Percentiles rank a stretch among this genome's conserved stretches.
Evolutionary conservation across 371 early-diverging fungal species (phyloP).

Genomic region (Mucor indicus): DNA sequence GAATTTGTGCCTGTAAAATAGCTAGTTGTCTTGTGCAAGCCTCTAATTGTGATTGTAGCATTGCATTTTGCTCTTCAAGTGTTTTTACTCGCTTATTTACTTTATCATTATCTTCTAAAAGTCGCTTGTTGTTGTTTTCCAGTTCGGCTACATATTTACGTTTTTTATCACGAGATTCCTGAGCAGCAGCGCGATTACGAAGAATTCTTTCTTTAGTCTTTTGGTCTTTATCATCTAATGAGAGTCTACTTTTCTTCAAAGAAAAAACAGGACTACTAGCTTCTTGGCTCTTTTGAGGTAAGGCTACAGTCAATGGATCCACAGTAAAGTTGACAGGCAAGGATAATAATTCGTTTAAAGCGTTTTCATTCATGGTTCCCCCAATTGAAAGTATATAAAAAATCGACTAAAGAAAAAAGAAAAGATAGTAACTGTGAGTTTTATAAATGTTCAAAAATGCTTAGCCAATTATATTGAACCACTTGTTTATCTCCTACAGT

Average conservation of each 20-base stretch:
- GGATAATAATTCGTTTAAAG: conserved; percentile 21
- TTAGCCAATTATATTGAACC: conserved; percentile 17
- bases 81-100: conserved; percentile 58
- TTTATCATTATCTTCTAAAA: conserved; percentile 64
- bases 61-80: conserved; percentile 61
- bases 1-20: conserved; percentile 46
- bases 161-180: conserved; percentile 87
- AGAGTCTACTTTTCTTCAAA: conserved; percentile 29
- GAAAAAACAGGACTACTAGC: conserved; percentile 1
- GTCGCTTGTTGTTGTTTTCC: conserved; percentile 64
- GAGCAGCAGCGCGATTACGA: conserved; percentile 90
- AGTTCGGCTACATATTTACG: conserved; percentile 75
- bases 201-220: conserved; percentile 66
- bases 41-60: conserved; percentile 59
- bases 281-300: conserved; percentile 11
- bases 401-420: conserved; percentile 19
- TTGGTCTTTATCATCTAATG: conserved; percentile 46
- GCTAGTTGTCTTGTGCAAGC: conserved; percentile 54
- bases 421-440: not conserved
- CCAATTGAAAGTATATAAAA: conserved; percentile 1
- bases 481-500: conserved; percentile 8
- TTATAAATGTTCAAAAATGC: not conserved
- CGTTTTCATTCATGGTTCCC: conserved; percentile 7
- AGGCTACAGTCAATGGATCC: conserved; percentile 18
- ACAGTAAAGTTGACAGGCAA: conserved; percentile 30